Conservation (phyloP, 345 rosid species). For the Linum usitatissimum region DNA sequence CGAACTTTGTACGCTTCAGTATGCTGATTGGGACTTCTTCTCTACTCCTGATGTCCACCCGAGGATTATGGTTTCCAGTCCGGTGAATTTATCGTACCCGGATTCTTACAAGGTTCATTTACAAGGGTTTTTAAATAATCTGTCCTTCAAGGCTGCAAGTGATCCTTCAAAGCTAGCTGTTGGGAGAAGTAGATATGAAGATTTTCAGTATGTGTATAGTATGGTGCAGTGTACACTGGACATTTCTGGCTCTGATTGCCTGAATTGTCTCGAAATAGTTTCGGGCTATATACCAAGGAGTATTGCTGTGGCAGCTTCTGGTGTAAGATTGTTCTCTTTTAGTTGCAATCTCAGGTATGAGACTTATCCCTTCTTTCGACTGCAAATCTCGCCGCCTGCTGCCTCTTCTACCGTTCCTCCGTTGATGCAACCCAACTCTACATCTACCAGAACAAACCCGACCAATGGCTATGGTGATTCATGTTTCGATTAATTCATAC, state of each 20-base stretch:
- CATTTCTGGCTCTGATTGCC: constrained; percentile 15
- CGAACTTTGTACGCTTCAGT: constrained; percentile 16
- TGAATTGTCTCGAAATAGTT: constrained; percentile 19
- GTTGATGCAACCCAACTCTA: neutral
- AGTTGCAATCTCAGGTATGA: constrained; percentile 33
- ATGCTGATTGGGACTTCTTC: constrained; percentile 23
- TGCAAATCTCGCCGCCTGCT: constrained; percentile 10
- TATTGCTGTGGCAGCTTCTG: constrained; percentile 9
- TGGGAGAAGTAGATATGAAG: constrained; percentile 10
- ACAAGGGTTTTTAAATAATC: constrained; percentile 11
- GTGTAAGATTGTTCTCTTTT: constrained; percentile 11
- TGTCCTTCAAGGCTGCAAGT: constrained; percentile 18
- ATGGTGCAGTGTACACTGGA: constrained; percentile 36
- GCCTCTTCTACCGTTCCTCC: constrained; percentile 8
- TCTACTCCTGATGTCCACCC: constrained; percentile 1
- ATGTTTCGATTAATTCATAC: too few species aligned
- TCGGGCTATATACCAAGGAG: constrained; percentile 6
- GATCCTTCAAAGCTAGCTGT: constrained; percentile 19
- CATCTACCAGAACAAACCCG: neutral
- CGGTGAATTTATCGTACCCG: constrained; percentile 1
- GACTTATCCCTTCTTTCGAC: constrained; percentile 17
- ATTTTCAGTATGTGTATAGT: constrained; percentile 13
- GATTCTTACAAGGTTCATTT: constrained; percentile 13
- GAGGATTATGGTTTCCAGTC: accelerated
- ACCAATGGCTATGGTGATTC: constrained; percentile 14